Percentiles rank a stretch among this genome's conserved stretches.
Evolutionary conservation across 768 basidiomycete genomes (phyloP).

Genomic region (Pholiota conissans): DNA sequence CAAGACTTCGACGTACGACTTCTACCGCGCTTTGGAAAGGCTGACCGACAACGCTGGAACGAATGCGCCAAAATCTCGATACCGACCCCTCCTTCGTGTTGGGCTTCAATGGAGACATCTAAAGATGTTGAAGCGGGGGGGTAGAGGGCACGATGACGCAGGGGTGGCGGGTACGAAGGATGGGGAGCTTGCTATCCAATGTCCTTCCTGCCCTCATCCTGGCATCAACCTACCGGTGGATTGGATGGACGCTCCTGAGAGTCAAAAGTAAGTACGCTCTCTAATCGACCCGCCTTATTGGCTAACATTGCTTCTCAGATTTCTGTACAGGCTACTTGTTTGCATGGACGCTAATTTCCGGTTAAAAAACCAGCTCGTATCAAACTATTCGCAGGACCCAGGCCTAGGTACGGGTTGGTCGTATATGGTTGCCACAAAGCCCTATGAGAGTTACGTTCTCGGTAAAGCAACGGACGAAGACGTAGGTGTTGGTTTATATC

Average conservation of each 20-base stretch:
- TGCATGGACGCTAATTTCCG: conserved; percentile 6
- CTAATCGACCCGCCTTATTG: neutral
- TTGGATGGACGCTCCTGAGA: neutral
- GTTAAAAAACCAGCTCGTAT: conserved; percentile 12
- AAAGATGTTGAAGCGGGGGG: neutral
- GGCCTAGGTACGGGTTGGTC: neutral
- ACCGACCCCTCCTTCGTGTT: neutral
- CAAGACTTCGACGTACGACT: too few species aligned
- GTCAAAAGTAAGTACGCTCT: neutral
- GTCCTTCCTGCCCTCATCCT: conserved; percentile 1
- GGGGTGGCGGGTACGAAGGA: neutral
- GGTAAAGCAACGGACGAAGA: conserved; percentile 8
- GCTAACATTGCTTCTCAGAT: neutral
- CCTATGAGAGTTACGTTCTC: conserved; percentile 12
- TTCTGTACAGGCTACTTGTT: conserved; percentile 14
- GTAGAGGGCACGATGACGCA: neutral
- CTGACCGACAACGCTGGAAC: conserved; percentile 9
- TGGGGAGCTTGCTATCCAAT: neutral
- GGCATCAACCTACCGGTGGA: neutral
- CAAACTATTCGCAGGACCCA: conserved; percentile 12
- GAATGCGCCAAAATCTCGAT: conserved; percentile 8
- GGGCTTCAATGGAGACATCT: neutral
- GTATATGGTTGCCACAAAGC: conserved; percentile 7
- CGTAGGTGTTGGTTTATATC: neutral
- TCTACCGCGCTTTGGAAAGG: conserved; percentile 8